phyloP scores from a whole-genome alignment of 345 rosid genomes.

The Aegle marmelos region DNA sequence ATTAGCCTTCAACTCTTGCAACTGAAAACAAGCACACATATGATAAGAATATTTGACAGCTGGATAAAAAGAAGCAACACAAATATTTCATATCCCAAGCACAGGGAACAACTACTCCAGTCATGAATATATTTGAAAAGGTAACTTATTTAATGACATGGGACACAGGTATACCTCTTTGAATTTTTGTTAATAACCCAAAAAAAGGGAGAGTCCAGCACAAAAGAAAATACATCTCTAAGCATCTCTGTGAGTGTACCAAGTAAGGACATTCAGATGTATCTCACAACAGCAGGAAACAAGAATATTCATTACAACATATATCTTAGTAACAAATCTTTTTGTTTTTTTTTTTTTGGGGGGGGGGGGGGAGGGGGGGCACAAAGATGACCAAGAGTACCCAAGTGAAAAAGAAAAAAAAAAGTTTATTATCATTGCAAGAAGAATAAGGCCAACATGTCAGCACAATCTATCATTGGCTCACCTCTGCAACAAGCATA shows the following conservation, averaged over 20 bases:
- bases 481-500: slow-evolving; percentile 98
- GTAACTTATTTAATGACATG: not conserved
- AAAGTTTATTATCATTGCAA: not conserved
- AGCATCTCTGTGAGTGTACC: not conserved
- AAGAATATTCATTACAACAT: not conserved
- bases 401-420: not conserved
- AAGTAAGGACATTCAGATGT: not conserved
- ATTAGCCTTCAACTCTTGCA: slow-evolving; percentile 97
- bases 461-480: slow-evolving; percentile 17
- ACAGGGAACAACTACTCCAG: not conserved
- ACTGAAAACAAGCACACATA: slow-evolving; percentile 46
- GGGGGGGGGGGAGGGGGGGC: too few relatives aligned
- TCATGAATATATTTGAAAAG: not conserved
- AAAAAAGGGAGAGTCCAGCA: not conserved
- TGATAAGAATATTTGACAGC: slow-evolving; percentile 25
- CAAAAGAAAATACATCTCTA: not conserved
- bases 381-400: not conserved
- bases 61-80: slow-evolving; percentile 11
- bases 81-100: not conserved
- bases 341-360: too few relatives aligned
- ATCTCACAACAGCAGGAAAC: not conserved
- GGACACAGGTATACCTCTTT: not conserved
- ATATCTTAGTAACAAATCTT: not conserved
- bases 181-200: not conserved
- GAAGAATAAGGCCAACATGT: slow-evolving; percentile 9